Evolutionary conservation across 805 yeast species (phyloP), one percentile per base, ranked within the genome.

Genomic region (Pichia kluyveri): DNA sequence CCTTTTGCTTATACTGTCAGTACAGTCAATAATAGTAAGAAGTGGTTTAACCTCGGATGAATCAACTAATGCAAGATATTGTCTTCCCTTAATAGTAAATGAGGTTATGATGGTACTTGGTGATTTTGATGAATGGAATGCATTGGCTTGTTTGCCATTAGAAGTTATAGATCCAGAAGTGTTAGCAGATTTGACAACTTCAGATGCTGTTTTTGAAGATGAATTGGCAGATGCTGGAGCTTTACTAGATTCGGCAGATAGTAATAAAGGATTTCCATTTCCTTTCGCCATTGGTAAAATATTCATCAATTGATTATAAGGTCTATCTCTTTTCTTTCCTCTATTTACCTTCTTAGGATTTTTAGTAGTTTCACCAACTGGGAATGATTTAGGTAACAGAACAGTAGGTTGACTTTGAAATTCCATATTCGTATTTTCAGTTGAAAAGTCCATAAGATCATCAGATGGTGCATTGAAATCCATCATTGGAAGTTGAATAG

Each of bases 381-480:
- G n/a, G 17, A 15, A 14, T 12, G 37, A 34, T 34, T 34, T 34
- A 8, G 37, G n/a, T 15, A 46, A 46, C 26, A 44, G 27, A 7
- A 47, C 28, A 18, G 41, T 44, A 12, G 51, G 51, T 26, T 44
- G 51, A n/a, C 48, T 44, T 41, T 48, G 51, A 28, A 48, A 48
- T 7, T 48, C 43, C 2, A 45, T 15, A 18, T 41, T 32, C 3
- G 45, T 18, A 12, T 8, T 44, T 28, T 18, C 41, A n/a, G 41
- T 11, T 17, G 32, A 43, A 8, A 5, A 4, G 4, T 38, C 45
- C 15, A 18, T 28, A n/a, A 9, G 5, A 30, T 30, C 19, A 12
- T 17, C 36, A 7, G 42, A 34, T 34, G 37, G 37, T 7, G 37
- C 37, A 15, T 34, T 34, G 18, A 34, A 34, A 34, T 34, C 17